phyloP scores from a whole-genome alignment of 23 red algal genomes.

The Chondrus crispus region DNA sequence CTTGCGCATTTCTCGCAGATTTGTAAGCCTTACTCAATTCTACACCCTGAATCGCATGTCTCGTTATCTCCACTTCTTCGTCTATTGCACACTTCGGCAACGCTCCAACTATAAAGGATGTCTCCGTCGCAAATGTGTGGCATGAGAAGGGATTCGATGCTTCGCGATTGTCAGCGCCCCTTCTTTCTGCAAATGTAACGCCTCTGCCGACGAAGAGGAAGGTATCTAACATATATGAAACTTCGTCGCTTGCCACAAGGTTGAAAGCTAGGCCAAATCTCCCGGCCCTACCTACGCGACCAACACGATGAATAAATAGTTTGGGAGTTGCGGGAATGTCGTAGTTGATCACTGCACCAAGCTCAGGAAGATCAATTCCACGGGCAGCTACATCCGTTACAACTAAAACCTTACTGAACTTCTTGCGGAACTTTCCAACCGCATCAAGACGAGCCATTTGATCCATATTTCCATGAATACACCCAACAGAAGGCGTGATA shows the following conservation, averaged over 20 bases:
- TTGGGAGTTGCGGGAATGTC: slow-evolving; percentile 89
- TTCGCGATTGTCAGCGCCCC: background rate
- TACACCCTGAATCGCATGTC: background rate
- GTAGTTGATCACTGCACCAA: slow-evolving; percentile 91
- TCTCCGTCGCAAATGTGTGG: slow-evolving; percentile 36
- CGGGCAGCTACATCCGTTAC: slow-evolving; percentile 98
- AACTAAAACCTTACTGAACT: slow-evolving; percentile 39
- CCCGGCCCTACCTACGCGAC: slow-evolving; percentile 79
- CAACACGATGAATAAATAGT: slow-evolving; percentile 91
- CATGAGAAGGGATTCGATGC: background rate
- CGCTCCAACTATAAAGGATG: slow-evolving; percentile 52
- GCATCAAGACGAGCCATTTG: slow-evolving; percentile 64
- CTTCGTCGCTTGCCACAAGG: slow-evolving; percentile 79
- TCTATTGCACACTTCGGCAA: slow-evolving; percentile 59
- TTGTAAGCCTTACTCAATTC: slow-evolving; percentile 50
- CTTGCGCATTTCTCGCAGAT: slow-evolving; percentile 65
- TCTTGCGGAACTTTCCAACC: slow-evolving; percentile 64
- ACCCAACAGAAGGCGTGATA: background rate
- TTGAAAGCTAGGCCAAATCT: slow-evolving; percentile 62
- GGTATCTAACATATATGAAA: slow-evolving; percentile 82
- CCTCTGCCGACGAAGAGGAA: slow-evolving; percentile 67
- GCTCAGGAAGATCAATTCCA: slow-evolving; percentile 88
- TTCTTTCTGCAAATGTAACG: slow-evolving; percentile 7
- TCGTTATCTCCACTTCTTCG: slow-evolving; percentile 54
- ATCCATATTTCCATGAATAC: slow-evolving; percentile 93